These are phyloP conservation scores for Sporothrix pseudoabietina DNA, from an alignment of 2,329 filamentous ascomycete species.

Conservation along the genomic window DNA sequence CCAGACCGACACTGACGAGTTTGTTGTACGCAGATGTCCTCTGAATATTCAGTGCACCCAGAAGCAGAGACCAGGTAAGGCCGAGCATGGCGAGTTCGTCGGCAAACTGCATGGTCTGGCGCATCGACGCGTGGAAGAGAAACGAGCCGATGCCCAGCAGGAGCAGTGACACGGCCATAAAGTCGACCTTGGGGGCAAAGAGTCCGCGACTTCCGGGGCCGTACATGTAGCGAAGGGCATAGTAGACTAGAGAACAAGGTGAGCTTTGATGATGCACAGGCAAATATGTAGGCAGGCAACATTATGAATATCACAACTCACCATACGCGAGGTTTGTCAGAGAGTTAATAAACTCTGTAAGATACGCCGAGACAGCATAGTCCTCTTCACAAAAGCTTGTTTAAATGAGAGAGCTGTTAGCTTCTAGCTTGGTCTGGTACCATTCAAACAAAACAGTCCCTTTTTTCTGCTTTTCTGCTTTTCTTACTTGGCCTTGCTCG, in stretches of 20 bases:
- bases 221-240: slow-evolving; percentile 42
- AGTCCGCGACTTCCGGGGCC: slow-evolving; percentile 26
- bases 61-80: slow-evolving; percentile 55
- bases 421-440: not conserved
- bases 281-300: not conserved
- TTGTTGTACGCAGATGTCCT: slow-evolving; percentile 43
- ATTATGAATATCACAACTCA: slow-evolving; percentile 36
- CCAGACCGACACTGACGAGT: slow-evolving; percentile 40
- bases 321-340: slow-evolving; percentile 54
- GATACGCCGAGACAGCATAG: slow-evolving; percentile 53
- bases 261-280: not conserved
- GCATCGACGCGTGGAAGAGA: slow-evolving; percentile 49
- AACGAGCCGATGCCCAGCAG: slow-evolving; percentile 48
- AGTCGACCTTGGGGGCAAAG: slow-evolving; percentile 40
- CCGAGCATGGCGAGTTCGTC: slow-evolving; percentile 63
- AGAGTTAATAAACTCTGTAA: slow-evolving; percentile 57
- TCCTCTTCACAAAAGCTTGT: slow-evolving; percentile 49
- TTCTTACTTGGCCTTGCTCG: slow-evolving; percentile 39
- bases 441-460: no score
- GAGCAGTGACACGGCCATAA: slow-evolving; percentile 47
- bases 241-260: slow-evolving; percentile 42
- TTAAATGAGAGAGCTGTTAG: not conserved
- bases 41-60: slow-evolving; percentile 49
- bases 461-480: no score
- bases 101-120: slow-evolving; percentile 47